phyloP scores from a whole-genome alignment of 768 basidiomycete genomes.

The Leucosporidium scottii region DNA sequence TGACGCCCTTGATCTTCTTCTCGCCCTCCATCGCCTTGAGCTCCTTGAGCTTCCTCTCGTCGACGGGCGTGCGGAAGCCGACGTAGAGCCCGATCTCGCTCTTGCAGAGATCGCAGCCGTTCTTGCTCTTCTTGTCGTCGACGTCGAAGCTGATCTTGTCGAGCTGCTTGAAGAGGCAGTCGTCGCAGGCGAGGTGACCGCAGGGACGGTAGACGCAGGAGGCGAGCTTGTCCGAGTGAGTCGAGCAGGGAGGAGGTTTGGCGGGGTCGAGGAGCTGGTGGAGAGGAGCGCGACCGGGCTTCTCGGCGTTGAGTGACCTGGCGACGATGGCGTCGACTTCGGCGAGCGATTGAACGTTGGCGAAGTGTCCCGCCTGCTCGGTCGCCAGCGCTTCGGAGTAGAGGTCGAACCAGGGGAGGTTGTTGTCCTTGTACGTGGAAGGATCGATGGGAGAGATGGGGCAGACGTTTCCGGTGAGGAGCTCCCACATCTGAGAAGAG shows the following conservation, averaged over 20 bases:
- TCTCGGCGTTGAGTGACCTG: background rate
- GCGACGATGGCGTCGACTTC: constrained; percentile 6
- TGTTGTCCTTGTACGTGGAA: background rate
- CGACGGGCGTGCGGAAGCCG: background rate
- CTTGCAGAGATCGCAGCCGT: background rate
- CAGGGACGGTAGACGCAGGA: background rate
- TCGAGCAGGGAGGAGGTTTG: background rate
- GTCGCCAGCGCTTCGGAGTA: background rate
- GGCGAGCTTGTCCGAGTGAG: background rate
- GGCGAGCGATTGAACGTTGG: constrained; percentile 1
- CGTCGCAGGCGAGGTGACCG: background rate
- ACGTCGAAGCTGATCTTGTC: background rate
- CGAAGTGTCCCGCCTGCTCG: background rate
- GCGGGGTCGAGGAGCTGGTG: background rate
- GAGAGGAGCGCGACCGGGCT: background rate
- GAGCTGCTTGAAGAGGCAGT: background rate
- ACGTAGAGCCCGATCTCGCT: background rate
- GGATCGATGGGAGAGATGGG: background rate
- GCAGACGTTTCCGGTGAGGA: background rate
- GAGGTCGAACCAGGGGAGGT: background rate
- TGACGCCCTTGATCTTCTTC: background rate
- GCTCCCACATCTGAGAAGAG: background rate
- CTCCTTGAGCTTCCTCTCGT: background rate
- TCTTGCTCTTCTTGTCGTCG: background rate
- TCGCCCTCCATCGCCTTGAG: background rate